Evolutionary conservation across 2,329 filamentous ascomycete genomes (phyloP), one percentile per base, ranked within the genome.

Genomic region (Xylaria sp.): DNA sequence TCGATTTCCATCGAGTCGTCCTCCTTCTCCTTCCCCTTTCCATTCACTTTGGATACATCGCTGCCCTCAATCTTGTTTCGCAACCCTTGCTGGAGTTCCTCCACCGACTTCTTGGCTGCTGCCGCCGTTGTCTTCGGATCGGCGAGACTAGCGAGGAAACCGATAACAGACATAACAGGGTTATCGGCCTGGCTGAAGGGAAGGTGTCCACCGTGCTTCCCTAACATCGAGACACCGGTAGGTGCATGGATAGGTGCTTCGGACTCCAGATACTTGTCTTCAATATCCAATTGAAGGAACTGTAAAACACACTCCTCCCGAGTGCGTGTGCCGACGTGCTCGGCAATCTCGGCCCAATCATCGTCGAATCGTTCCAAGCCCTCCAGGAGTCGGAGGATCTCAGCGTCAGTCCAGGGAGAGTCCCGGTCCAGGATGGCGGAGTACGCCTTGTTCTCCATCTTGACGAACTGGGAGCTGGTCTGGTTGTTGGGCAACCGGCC

Each of bases 301-400:
- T 97, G 94, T 65, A 97, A 82, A 16, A 97, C 93, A 71, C 94
- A 99, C 75, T 99, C 93, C 72, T 99, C 95, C 48, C 91, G 84
- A 1, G 92, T 96, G 56, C 93, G 87, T 2, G 91, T 95, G 44
- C 90, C 90, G 40, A 99, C 94, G 67, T 97, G 90, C 59, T 93
- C 91, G 1, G 95, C 88, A 62, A 99, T 92, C 66, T 91, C 86
- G 53, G 90, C 88, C 94, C 94, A 99, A 74, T 97, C 91, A 57
- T 97, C 93, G 61, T 97, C 93, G 65, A 93, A 96, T 64, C 89
- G 84, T 74, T 99, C 94, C 44, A 99, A 78, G 7, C 86, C 95
- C 72, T 99, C 94, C 6, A 99, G 82, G 37, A 99, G 82, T 45
- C 92, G 81, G n/a, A 99, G 79, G 13, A 91, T 84, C 74, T 99